Conservation (phyloP, 306 rosid genomes). For the Delonix regia region DNA sequence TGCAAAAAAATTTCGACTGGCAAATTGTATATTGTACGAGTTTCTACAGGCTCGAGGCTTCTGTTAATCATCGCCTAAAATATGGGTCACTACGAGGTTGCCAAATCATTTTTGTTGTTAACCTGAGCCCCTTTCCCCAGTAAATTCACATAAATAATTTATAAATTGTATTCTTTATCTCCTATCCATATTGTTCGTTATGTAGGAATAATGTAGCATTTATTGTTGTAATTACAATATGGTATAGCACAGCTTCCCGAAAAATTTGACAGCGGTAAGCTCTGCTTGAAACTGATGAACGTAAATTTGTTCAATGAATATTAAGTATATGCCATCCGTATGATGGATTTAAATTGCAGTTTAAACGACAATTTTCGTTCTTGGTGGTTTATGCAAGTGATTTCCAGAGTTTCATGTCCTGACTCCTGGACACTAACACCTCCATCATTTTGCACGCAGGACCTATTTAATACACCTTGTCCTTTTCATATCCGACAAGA, state of each 20-base stretch:
- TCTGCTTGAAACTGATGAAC: neutral
- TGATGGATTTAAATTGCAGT: neutral
- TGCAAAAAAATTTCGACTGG: neutral
- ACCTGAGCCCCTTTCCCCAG: neutral
- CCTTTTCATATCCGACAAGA: slow-evolving; percentile 6
- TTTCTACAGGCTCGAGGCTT: neutral
- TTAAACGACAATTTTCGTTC: neutral
- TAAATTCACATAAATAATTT: slow-evolving; percentile 24
- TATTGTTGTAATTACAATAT: neutral
- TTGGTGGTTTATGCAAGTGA: neutral
- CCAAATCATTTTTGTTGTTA: slow-evolving; percentile 42
- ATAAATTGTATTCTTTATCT: neutral
- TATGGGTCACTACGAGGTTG: slow-evolving; percentile 3
- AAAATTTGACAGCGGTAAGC: slow-evolving; percentile 3
- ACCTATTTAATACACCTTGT: slow-evolving; percentile 16
- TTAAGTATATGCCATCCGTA: neutral
- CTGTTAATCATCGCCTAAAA: neutral
- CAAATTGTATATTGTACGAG: neutral
- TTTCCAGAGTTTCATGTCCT: neutral
- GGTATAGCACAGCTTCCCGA: neutral
- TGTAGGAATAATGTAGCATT: neutral
- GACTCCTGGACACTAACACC: neutral
- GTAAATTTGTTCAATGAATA: neutral
- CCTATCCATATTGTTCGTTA: neutral
- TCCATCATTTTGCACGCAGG: neutral